Base-by-base conservation (phyloP, 306 rosid genomes). In the Prunus mongolica region DNA sequence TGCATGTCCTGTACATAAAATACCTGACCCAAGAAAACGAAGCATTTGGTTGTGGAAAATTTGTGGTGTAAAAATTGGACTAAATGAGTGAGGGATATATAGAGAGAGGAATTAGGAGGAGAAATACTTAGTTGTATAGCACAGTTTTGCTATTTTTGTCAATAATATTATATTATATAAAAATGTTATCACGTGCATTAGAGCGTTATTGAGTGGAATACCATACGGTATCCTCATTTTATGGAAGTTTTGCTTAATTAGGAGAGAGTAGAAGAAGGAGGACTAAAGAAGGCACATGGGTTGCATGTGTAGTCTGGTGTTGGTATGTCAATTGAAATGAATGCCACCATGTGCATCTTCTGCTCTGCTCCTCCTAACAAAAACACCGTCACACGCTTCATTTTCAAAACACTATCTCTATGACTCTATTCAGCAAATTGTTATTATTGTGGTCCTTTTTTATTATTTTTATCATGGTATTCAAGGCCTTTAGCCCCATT, bases 271-370 rank as follows among this genome's bases (percentile, higher is more conserved):
- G 16, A 46, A 11, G 41, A 7, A 16, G 15, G 24, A 62, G 71
- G 20, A 18, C 27, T 66, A 38, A 76, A 52, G 54, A 76, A 76
- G 65, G 32, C 79, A 66, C 79, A 76, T 54, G 79, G 55, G 56
- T 76, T 20, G 69, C 69, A 65, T 65, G 69, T 65, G 69, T 19
- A 34, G 14, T 3, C 27, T 34, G 69, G 25, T 34, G 69, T 65
- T 32, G 34, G 73, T 47, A 54, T 76, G 65, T 4, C 24, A 22
- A 65, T 28, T 38, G 79, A 76, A 63, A 61, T 66, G 44, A 65
- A 49, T 56, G 78, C 66, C 25, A 38, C 50, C 65, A 71, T 65
- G 54, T 76, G 77, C 73, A 27, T 20, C 6, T 25, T 24, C 10
- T 68, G 52, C 71, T 38, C 77, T 11, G 5, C 56, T 20, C 3